Percentiles rank a stretch among this genome's conserved stretches.
These are phyloP conservation scores for Suillus brevipes DNA, from an alignment of 768 basidiomycete species.

Conservation along the genomic window DNA sequence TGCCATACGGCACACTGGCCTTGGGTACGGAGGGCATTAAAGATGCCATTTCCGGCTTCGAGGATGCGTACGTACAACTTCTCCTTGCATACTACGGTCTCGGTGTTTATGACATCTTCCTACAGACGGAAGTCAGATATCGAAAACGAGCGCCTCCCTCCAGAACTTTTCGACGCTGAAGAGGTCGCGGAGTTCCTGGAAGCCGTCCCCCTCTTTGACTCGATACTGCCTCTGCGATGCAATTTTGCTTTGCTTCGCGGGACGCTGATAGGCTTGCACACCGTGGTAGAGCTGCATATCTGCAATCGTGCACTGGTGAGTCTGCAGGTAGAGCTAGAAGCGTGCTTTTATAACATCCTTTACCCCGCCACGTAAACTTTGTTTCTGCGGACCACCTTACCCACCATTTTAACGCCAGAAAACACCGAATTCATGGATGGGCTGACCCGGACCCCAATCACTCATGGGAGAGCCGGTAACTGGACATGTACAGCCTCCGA, in stretches of 20 bases:
- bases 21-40: slow-evolving; percentile 93
- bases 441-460: too few species aligned
- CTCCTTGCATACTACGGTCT: neutral
- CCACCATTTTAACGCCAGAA: too few species aligned
- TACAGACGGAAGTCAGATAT: slow-evolving; percentile 93
- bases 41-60: slow-evolving; percentile 90
- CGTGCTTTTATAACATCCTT: neutral
- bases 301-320: neutral
- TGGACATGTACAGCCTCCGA: neutral
- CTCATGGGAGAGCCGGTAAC: too few species aligned
- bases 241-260: slow-evolving; percentile 8
- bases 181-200: slow-evolving; percentile 46
- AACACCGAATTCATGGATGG: too few species aligned
- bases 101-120: neutral
- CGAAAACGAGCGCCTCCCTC: slow-evolving; percentile 97
- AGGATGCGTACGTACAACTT: slow-evolving; percentile 79
- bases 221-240: slow-evolving; percentile 31
- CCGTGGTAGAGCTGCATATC: neutral
- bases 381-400: too few species aligned
- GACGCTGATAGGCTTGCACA: neutral
- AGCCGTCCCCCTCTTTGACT: slow-evolving; percentile 31
- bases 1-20: slow-evolving; percentile 84
- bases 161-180: slow-evolving; percentile 83
- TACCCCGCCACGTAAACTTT: neutral
- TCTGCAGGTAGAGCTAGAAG: neutral